Evolutionary conservation across 257 asterid genomes (phyloP), one percentile per base, ranked within the genome.

Genomic region (Solanum ossicruentum): DNA sequence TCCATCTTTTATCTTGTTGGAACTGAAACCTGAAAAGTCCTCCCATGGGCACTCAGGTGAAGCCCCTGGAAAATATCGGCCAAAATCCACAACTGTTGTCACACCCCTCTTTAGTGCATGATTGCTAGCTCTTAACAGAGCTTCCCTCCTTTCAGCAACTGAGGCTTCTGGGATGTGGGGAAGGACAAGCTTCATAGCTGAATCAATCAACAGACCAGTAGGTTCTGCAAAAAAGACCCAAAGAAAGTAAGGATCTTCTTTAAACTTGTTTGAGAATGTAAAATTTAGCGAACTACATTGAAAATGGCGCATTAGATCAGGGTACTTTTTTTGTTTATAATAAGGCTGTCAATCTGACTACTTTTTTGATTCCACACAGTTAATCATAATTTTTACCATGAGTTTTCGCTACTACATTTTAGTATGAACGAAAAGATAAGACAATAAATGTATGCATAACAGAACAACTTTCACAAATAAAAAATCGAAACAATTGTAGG

Each of bases 31-130:
- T 96, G 96, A 89, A 20, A 92, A 92, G 90, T 96, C 99, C 87
- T 95, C 96, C 99, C 98, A 96, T 10, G 99, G 88, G 65, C 86
- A 88, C 81, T 95, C 95, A 52, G 92, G 83, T 39, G 95, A 86
- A 85, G 86, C 89, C 78, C 99, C 98, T 67, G 99, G 99, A 91
- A 89, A 89, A 82, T 95, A 95, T 90, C 97, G 91, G 72, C 99
- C 99, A 70, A 95, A 55, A 85, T 96, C 99, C 72, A 93, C 97
- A 70, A 96, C 93, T 82, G 99, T 87, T 47, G 99, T 96, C 85
- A 95, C 98, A 87, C 99, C 99, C 88, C 95, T 93, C 85, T 57
- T 90, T 82, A 95, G 87, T 85, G 99, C 96, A 86, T 88, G 90
- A 55, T 90, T 88, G 87, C 97, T 92, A 82, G 98, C 99, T 91